Evolutionary conservation across 2,329 filamentous ascomycete genomes (phyloP).

Genomic region (Xylaria hypoxylon): DNA sequence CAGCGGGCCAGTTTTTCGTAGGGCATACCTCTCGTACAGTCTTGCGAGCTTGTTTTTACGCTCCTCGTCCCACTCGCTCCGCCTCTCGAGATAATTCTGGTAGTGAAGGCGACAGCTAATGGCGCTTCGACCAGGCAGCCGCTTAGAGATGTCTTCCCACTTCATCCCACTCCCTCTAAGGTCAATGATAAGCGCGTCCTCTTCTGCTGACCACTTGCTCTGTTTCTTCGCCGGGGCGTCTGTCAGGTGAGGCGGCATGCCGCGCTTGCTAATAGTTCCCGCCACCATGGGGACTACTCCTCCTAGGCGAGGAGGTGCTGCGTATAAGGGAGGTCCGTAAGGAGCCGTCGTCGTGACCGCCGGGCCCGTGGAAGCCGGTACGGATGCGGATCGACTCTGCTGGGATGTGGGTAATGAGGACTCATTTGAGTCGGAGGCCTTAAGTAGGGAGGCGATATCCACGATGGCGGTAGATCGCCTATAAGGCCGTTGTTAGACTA

Average conservation of each 20-base stretch:
- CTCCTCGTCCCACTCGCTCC: constrained; percentile 96
- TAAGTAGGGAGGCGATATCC: constrained; percentile 94
- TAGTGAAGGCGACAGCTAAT: constrained; percentile 96
- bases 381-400: constrained; percentile 54
- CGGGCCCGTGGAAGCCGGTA: constrained; percentile 52
- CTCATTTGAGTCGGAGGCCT: constrained; percentile 79
- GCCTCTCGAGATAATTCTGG: constrained; percentile 94
- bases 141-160: constrained; percentile 97
- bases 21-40: constrained; percentile 88
- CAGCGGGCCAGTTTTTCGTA: constrained; percentile 28
- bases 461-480: constrained; percentile 74
- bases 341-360: constrained; percentile 52
- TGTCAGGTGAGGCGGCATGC: constrained; percentile 64
- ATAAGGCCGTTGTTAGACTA: constrained; percentile 51
- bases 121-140: constrained; percentile 87
- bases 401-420: constrained; percentile 64
- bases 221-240: constrained; percentile 89
- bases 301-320: constrained; percentile 44
- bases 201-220: constrained; percentile 95
- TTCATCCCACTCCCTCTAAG: constrained; percentile 93
- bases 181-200: constrained; percentile 94
- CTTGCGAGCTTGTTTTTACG: constrained; percentile 96
- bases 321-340: constrained; percentile 47
- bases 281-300: constrained; percentile 50
- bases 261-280: constrained; percentile 58